Base-by-base conservation (phyloP, 257 asterid genomes). In the Lithospermum erythrorhizon region DNA sequence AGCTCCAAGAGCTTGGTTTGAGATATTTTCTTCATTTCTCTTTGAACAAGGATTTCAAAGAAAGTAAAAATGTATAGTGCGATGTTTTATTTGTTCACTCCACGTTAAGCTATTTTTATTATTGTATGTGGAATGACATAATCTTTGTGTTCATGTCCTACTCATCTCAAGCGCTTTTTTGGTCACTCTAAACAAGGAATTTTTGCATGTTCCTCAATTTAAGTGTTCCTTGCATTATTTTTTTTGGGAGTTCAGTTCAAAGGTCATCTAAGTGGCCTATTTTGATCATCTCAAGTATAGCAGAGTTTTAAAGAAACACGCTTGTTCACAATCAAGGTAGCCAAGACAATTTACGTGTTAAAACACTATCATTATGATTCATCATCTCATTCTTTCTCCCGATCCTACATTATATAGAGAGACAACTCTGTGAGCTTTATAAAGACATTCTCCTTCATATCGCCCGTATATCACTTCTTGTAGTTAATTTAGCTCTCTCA, bases 161-260 rank as follows among this genome's bases (percentile, higher is more conserved):
- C 16, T 10, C 0, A 17, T 9, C 29, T 57, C 9, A 4, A 8
- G 0, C 3, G 1, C 5, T 0, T 10, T 57, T 14, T 11, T 57
- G 15, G 2, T 0, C 9, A 16, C 4, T 0, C 2, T 57, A 0
- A 6, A 18, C 9, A 4, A 0, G 1, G 11, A 9, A 3, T n/a
- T 57, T 57, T 25, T 57, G 20, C 4, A 7, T 24, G 7, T 11
- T n/a, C n/a, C 25, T 4, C 45, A 24, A n/a, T n/a, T 14, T n/a
- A 23, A 6, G 35, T n/a, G 35, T 6, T 0, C 10, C 1, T 23
- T 56, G 27, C 17, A 24, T 4, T 56, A 56, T 17, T 56, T 56
- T n/a, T n/a, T 16, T 5, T 56, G 0, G 32, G 32, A 0, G 32
- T 56, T 6, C 17, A 56, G 1, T 15, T 56, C 5, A 0, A 21